Percentiles rank a stretch among this genome's conserved stretches.
phyloP scores from a whole-genome alignment of 176 grass and related monocot species.

The Eremochloa ophiuroides region DNA sequence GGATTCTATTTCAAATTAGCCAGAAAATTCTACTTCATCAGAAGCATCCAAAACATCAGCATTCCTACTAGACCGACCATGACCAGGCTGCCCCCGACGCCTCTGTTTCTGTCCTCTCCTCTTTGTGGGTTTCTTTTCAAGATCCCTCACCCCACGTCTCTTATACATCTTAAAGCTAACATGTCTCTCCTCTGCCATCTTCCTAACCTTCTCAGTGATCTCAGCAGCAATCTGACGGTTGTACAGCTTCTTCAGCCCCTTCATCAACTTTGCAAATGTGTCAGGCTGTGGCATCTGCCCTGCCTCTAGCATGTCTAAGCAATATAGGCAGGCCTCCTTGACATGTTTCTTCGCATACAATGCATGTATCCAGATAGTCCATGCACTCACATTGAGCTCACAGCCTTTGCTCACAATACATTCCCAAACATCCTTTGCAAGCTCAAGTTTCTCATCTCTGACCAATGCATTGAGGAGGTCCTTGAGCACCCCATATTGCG shows the following conservation, averaged over 20 bases:
- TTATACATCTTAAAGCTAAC: constrained; percentile 96
- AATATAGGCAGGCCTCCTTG: constrained; percentile 85
- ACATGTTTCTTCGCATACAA: constrained; percentile 66
- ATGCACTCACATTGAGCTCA: constrained; percentile 77
- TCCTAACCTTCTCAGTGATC: constrained; percentile 87
- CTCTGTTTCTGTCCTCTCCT: constrained; percentile 40
- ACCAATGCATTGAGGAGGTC: constrained; percentile 76
- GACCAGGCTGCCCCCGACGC: not conserved
- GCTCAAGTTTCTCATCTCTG: constrained; percentile 73
- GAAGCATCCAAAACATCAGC: constrained; percentile 22
- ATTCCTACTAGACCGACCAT: not conserved
- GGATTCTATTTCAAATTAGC: constrained; percentile 8
- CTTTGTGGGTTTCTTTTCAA: constrained; percentile 72
- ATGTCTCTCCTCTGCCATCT: constrained; percentile 85
- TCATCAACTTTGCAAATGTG: constrained; percentile 91
- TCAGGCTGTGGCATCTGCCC: constrained; percentile 86
- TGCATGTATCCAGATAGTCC: constrained; percentile 97
- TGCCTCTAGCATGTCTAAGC: constrained; percentile 88
- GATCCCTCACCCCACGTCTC: constrained; percentile 73
- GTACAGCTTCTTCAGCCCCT: constrained; percentile 81
- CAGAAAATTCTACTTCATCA: constrained; percentile 25
- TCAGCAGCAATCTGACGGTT: constrained; percentile 78
- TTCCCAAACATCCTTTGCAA: constrained; percentile 87
- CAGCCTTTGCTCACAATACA: constrained; percentile 71
- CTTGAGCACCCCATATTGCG: constrained; percentile 85